A percentile compares a stretch with the other conserved stretches of the same genome.
Conservation (phyloP, 306 rosid genomes). For the Abrus pulchellus region DNA sequence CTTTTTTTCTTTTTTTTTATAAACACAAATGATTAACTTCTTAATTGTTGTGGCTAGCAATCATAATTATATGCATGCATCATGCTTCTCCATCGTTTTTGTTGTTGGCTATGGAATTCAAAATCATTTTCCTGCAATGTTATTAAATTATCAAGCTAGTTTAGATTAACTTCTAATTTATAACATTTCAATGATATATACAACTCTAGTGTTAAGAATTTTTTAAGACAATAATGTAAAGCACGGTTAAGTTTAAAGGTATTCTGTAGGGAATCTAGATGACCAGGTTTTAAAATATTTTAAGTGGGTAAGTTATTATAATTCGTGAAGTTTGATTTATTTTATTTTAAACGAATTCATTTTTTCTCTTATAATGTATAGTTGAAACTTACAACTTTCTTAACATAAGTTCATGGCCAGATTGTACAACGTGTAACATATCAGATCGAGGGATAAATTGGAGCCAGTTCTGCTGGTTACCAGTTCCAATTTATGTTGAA, state of each 20-base stretch:
- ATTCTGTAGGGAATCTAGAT: too few relatives aligned
- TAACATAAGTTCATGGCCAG: conserved; percentile 8
- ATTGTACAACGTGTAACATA: neutral
- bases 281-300: too few relatives aligned
- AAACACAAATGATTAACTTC: neutral
- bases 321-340: neutral
- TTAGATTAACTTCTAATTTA: too few relatives aligned
- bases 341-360: neutral
- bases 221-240: neutral
- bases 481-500: neutral
- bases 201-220: neutral
- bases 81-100: neutral
- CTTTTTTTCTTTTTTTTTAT: too few relatives aligned
- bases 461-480: neutral
- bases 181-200: too few relatives aligned
- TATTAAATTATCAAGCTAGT: neutral
- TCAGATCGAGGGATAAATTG: neutral
- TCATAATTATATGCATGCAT: conserved; percentile 28
- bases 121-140: neutral
- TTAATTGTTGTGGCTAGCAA: neutral
- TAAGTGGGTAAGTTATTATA: neutral
- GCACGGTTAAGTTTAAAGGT: neutral
- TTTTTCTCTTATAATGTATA: neutral
- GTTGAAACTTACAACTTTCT: neutral
- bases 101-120: neutral